phyloP scores from a whole-genome alignment of 2,329 filamentous ascomycete genomes.

The Penicillium sp. region DNA sequence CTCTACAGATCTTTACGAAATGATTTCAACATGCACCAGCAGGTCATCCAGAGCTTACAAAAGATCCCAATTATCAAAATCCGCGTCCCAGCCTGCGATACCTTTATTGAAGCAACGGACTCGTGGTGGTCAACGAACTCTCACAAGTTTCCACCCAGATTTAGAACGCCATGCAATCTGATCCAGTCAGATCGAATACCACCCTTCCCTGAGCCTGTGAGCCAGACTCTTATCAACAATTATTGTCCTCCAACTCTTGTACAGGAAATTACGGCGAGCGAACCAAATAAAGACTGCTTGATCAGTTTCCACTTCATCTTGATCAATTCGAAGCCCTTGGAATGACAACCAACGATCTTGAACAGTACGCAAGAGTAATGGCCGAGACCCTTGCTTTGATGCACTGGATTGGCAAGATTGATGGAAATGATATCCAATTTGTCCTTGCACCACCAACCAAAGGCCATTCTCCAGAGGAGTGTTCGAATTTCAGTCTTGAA shows the following conservation, averaged over 20 bases:
- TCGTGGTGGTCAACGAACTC: conserved; percentile 36
- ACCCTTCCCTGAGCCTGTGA: conserved; percentile 28
- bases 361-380: conserved; percentile 50
- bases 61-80: conserved; percentile 10
- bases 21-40: conserved; percentile 37
- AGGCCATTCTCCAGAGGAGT: background rate
- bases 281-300: conserved; percentile 52
- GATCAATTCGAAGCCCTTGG: conserved; percentile 55
- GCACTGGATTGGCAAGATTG: conserved; percentile 54
- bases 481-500: background rate
- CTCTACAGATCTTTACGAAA: conserved; percentile 33
- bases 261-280: conserved; percentile 32
- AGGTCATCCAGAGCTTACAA: conserved; percentile 21
- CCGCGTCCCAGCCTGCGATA: conserved; percentile 30
- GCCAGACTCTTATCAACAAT: conserved; percentile 35
- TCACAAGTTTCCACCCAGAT: conserved; percentile 31
- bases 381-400: conserved; percentile 56
- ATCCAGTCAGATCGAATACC: conserved; percentile 42
- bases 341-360: conserved; percentile 30
- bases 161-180: conserved; percentile 36
- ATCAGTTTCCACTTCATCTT: conserved; percentile 54
- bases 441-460: conserved; percentile 45
- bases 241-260: conserved; percentile 37
- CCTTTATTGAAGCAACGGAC: conserved; percentile 23
- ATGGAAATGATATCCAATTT: conserved; percentile 62